These are phyloP conservation scores for Xylariaceae sp. DNA, from an alignment of 2,329 filamentous ascomycete species.

Conservation along the genomic window DNA sequence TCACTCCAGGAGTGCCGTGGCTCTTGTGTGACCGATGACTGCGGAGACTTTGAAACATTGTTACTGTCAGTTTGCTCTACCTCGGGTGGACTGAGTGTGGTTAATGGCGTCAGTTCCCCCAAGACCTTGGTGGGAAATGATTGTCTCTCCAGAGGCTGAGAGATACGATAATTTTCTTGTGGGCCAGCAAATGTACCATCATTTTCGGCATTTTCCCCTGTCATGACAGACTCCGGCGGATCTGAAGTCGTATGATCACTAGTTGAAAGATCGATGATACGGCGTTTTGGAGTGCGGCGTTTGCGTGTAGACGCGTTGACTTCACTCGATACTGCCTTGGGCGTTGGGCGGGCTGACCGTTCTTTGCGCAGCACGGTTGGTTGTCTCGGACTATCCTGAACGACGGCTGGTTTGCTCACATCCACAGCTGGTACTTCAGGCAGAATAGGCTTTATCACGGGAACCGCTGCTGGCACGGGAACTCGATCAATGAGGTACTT, in stretches of 20 bases:
- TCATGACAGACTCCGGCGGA: slow-evolving; percentile 25
- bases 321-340: slow-evolving; percentile 52
- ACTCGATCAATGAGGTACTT: slow-evolving; percentile 78
- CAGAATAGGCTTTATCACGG: slow-evolving; percentile 66
- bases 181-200: slow-evolving; percentile 17
- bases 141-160: slow-evolving; percentile 37
- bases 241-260: slow-evolving; percentile 35
- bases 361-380: slow-evolving; percentile 55
- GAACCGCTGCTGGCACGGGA: slow-evolving; percentile 68
- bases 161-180: slow-evolving; percentile 42
- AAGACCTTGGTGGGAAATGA: slow-evolving; percentile 29
- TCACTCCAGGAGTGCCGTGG: slow-evolving; percentile 36
- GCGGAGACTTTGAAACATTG: slow-evolving; percentile 32
- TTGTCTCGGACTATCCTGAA: slow-evolving; percentile 48
- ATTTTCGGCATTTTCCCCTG: slow-evolving; percentile 23
- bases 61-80: slow-evolving; percentile 38
- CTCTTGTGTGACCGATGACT: slow-evolving; percentile 32
- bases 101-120: slow-evolving; percentile 33
- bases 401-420: slow-evolving; percentile 61
- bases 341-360: slow-evolving; percentile 39
- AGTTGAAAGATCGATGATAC: slow-evolving; percentile 60
- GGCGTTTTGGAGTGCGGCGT: slow-evolving; percentile 54
- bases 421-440: slow-evolving; percentile 59
- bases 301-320: slow-evolving; percentile 56
- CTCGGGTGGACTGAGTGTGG: slow-evolving; percentile 28